phyloP scores from a whole-genome alignment of 2,329 filamentous ascomycete genomes.

The Penicillium paneum region DNA sequence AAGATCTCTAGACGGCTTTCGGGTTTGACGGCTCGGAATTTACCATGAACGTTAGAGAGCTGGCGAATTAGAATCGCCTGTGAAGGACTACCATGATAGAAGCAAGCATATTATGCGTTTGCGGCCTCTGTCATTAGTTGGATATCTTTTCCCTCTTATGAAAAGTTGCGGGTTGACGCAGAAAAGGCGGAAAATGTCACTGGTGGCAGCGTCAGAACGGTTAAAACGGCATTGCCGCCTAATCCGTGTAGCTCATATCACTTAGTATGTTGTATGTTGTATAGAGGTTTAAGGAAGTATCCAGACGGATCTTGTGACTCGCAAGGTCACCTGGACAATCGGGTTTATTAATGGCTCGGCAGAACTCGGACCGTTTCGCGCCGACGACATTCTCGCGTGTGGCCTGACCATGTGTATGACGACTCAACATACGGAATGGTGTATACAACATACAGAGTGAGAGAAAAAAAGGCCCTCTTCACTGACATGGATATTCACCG shows the following conservation, averaged over 20 bases:
- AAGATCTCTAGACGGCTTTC: neutral
- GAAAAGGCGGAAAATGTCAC: no score
- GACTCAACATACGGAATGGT: neutral
- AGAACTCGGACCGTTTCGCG: neutral
- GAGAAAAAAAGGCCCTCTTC: neutral
- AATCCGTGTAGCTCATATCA: neutral
- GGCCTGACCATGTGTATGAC: slow-evolving; percentile 2
- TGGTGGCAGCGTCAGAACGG: neutral
- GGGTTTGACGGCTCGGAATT: neutral
- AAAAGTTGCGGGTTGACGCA: no score
- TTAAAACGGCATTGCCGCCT: neutral
- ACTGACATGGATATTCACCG: neutral
- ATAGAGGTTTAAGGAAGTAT: neutral
- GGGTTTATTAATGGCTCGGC: neutral
- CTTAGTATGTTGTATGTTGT: neutral
- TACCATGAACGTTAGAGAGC: neutral
- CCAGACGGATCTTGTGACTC: neutral
- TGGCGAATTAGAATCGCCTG: neutral
- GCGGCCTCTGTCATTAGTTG: no score
- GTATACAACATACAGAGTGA: no score
- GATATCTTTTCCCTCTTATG: no score
- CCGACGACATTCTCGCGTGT: slow-evolving; percentile 8
- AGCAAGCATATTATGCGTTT: no score
- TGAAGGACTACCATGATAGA: neutral
- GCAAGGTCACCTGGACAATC: neutral